These are phyloP conservation scores for Globisporangium barbulae DNA, from an alignment of 352 stramenopile species.

Conservation along the genomic window DNA sequence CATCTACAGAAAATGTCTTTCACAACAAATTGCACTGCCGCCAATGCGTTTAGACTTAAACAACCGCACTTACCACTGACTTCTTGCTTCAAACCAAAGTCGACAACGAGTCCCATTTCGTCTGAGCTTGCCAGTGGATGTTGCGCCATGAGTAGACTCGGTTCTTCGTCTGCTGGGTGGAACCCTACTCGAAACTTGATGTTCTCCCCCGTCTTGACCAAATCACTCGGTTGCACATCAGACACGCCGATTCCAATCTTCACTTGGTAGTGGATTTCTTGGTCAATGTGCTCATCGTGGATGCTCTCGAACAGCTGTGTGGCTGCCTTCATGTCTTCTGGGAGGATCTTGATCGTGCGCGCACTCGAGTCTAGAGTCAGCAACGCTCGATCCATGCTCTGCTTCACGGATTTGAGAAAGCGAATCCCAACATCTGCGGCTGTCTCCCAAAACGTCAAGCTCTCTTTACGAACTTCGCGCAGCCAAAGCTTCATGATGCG, in stretches of 20 bases:
- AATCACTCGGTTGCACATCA: background rate
- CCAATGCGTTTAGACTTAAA: background rate
- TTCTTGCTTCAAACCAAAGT: constrained; percentile 34
- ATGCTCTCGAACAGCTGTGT: constrained; percentile 8
- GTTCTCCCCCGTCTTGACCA: constrained; percentile 10
- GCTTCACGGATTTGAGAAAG: constrained; percentile 20
- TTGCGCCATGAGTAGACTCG: background rate
- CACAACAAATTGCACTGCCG: background rate
- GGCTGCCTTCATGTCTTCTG: constrained; percentile 8
- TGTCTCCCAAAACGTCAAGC: constrained; percentile 33
- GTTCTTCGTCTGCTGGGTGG: constrained; percentile 20
- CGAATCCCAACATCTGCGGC: constrained; percentile 19
- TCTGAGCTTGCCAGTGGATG: constrained; percentile 14
- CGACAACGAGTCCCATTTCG: constrained; percentile 24
- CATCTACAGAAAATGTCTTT: constrained; percentile 23
- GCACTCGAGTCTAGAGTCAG: constrained; percentile 9
- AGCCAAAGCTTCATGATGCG: constrained; percentile 48
- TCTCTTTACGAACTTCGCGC: constrained; percentile 23
- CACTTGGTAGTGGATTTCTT: constrained; percentile 36
- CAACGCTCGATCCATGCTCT: constrained; percentile 15
- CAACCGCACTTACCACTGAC: constrained; percentile 21
- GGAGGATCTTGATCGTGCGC: constrained; percentile 12
- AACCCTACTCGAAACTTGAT: constrained; percentile 44
- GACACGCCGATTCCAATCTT: constrained; percentile 25
- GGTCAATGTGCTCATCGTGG: constrained; percentile 16